Base-by-base conservation (phyloP, 2,329 filamentous ascomycete species). In the Ploettnerulaceae sp. region DNA sequence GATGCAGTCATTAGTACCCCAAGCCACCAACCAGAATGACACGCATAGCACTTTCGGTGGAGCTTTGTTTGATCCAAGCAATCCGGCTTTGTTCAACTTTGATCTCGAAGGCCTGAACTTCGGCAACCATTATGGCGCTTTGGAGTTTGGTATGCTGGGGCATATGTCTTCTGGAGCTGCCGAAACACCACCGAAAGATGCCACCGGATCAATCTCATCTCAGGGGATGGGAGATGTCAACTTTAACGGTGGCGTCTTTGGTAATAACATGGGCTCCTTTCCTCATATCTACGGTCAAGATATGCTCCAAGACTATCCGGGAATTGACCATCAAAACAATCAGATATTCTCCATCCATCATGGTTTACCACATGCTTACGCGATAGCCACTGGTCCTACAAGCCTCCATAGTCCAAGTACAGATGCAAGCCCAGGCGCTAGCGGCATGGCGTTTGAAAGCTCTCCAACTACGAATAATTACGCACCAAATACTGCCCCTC, bases 131-230 rank as follows among this genome's bases (percentile, higher is more conserved):
- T 98, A 97, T 63, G 91, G 90, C 50, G 91, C 90, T 14, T 76
- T 95, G 66, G 93, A 97, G 66, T 96, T 97, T 65, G 86, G 89
- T 44, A 96, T 97, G 79, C 78, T 98, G 0, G 89, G 89, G 21
- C 91, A 97, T 65, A 95, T 98, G 86, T 89, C 88, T 49, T 89
- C 86, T n/a, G 86, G 86, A 11, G 85, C 87, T 11, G 85, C 82
- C n/a, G 87, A 93, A 57, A 86, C 82, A 12, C 81, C 84, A 5
- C 79, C 84, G 4, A 80, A 81, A 45, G 87, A 93, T 49, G 65
- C 59, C 33, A 58, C 52, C 43, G 64, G 66, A 5, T 67, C 72
- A 4, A 62, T 75, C 47, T 66, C 70, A 17, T 69, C 71, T 36
- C 77, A 76, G 52, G 73, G 73, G 34, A 69, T 74, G 43, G 48